Conservation (phyloP, 2,329 filamentous ascomycete species). For the Amauroascus verrucosus region DNA sequence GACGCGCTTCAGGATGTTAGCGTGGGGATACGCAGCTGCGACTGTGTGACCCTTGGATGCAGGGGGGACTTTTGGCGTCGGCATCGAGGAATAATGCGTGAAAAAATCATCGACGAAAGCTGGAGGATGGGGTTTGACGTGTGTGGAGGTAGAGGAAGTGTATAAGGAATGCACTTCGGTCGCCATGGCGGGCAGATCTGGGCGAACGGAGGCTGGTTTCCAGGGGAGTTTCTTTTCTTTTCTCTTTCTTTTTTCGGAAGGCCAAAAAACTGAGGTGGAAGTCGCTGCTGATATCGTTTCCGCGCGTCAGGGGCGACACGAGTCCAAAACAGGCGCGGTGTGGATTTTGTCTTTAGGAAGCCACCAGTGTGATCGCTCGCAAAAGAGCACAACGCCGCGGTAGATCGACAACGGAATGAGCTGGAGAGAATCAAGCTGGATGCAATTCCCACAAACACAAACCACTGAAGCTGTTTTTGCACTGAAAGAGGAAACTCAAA, state of each 20-base stretch:
- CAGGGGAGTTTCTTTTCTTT: no score
- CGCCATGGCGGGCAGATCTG: neutral
- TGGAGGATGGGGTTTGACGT: neutral
- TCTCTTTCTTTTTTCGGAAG: neutral
- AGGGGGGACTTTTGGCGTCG: neutral
- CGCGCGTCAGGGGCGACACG: neutral
- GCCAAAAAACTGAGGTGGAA: neutral
- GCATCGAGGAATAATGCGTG: neutral
- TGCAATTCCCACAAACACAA: no score
- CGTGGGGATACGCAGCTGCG: constrained; percentile 3
- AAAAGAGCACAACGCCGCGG: no score
- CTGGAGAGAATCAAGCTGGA: no score
- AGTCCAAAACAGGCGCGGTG: no score
- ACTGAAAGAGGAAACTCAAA: no score
- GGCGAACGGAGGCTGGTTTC: neutral
- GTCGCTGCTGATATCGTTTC: neutral
- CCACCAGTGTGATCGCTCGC: neutral
- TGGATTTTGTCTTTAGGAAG: neutral
- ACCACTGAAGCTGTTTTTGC: no score
- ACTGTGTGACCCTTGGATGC: neutral
- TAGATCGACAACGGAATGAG: no score
- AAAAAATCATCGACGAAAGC: constrained; percentile 1
- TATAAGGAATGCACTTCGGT: neutral
- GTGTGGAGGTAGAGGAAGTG: neutral
- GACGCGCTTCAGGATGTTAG: constrained; percentile 22